Percentiles rank a stretch among this genome's conserved stretches.
These are phyloP conservation scores for Magnusiomyces sp. DNA, from an alignment of 1,139 yeast genomes.

Conservation along the genomic window DNA sequence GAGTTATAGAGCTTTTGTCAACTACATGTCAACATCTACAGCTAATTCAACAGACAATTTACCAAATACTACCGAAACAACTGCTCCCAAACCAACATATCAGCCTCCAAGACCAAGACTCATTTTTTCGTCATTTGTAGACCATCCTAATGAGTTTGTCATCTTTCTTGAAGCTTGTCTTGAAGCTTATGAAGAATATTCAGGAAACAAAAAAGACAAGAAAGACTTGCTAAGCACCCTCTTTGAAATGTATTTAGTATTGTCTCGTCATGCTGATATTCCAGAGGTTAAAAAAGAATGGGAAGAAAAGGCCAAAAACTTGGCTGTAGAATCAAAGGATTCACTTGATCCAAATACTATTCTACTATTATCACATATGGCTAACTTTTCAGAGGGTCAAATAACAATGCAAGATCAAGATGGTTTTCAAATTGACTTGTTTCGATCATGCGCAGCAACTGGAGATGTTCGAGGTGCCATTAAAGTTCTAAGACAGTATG, in stretches of 20 bases:
- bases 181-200: conserved; percentile 67
- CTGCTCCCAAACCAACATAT: conserved; percentile 51
- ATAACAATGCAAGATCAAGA: conserved; percentile 28
- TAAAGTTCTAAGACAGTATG: conserved; percentile 49
- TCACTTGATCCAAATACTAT: conserved; percentile 51
- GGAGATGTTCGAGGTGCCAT: conserved; percentile 52
- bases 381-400: conserved; percentile 22
- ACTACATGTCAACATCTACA: conserved; percentile 41
- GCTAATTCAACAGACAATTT: conserved; percentile 2
- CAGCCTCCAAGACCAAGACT: conserved; percentile 87
- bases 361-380: conserved; percentile 55
- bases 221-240: conserved; percentile 67
- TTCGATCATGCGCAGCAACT: conserved; percentile 53
- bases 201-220: conserved; percentile 61
- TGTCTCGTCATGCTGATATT: conserved; percentile 41
- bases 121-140: conserved; percentile 76
- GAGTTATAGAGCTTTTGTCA: conserved; percentile 64
- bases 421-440: conserved; percentile 55
- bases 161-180: conserved; percentile 91
- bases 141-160: conserved; percentile 81
- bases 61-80: background rate
- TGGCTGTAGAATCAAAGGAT: conserved; percentile 40
- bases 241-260: conserved; percentile 68
- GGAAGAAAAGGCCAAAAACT: conserved; percentile 53
- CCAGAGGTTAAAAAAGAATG: conserved; percentile 40